These are phyloP conservation scores for Bipolaris zeicola DNA, from an alignment of 2,329 filamentous ascomycete species.

Conservation along the genomic window DNA sequence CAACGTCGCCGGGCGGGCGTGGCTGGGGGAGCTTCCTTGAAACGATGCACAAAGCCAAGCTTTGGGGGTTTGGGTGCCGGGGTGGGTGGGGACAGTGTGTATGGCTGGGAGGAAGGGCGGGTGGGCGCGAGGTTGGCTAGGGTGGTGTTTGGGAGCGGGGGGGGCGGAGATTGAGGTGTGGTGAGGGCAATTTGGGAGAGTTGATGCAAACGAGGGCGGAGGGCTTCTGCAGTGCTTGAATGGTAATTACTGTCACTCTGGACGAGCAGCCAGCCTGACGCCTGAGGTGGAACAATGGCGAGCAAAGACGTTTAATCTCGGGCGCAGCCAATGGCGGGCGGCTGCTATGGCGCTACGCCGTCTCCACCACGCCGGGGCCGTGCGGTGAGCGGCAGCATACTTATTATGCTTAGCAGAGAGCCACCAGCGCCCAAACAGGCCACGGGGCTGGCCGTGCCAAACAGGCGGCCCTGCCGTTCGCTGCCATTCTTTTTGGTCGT, in stretches of 20 bases:
- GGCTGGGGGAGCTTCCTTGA: slow-evolving; percentile 24
- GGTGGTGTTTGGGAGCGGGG: background rate
- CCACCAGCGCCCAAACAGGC: too few relatives aligned
- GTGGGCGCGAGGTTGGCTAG: too few relatives aligned
- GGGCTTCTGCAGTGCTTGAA: too few relatives aligned
- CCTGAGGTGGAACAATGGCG: slow-evolving; percentile 7
- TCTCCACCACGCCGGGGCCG: background rate
- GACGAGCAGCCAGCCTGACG: slow-evolving; percentile 7
- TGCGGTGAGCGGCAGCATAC: background rate
- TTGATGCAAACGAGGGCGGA: too few relatives aligned
- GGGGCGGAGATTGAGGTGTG: background rate
- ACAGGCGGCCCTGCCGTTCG: too few relatives aligned
- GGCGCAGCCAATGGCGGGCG: slow-evolving; percentile 16
- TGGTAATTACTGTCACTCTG: too few relatives aligned
- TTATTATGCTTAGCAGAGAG: too few relatives aligned
- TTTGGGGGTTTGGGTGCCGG: slow-evolving; percentile 20
- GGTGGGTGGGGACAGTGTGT: slow-evolving; percentile 9
- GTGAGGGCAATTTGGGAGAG: background rate
- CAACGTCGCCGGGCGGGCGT: slow-evolving; percentile 20
- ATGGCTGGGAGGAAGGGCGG: slow-evolving; percentile 6
- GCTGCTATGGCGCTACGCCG: background rate
- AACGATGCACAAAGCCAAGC: slow-evolving; percentile 28
- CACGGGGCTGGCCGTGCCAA: too few relatives aligned
- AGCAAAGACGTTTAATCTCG: slow-evolving; percentile 24
- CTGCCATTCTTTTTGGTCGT: too few relatives aligned